phyloP scores from a whole-genome alignment of 805 yeast species.

The Cyberlindnera amylophila region DNA sequence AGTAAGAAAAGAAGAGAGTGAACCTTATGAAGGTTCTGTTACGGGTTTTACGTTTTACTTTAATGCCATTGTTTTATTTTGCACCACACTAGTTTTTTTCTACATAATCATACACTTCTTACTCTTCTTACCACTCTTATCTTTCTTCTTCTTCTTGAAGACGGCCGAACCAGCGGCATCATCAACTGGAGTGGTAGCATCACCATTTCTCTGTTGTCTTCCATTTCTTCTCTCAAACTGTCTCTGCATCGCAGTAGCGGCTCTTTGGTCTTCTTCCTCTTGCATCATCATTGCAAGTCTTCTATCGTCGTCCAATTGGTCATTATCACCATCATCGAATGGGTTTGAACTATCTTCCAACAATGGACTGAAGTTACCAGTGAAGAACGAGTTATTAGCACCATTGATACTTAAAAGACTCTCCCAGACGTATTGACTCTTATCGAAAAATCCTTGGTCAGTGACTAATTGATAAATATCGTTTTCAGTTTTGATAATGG shows the following conservation, averaged over 20 bases:
- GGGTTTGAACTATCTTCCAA: conserved; percentile 23
- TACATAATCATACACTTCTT: conserved; percentile 27
- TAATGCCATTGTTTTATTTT: too few species aligned
- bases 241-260: conserved; percentile 44
- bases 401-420: conserved; percentile 66
- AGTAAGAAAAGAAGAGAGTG: conserved; percentile 36
- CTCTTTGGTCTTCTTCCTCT: conserved; percentile 51
- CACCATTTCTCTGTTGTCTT: background rate
- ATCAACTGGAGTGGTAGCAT: background rate
- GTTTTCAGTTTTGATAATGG: conserved; percentile 49
- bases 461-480: conserved; percentile 65
- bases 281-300: conserved; percentile 45
- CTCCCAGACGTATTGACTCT: conserved; percentile 73
- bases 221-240: conserved; percentile 22
- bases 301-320: conserved; percentile 35
- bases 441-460: conserved; percentile 57
- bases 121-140: conserved; percentile 13
- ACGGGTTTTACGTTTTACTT: too few species aligned
- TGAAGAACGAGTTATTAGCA: conserved; percentile 60
- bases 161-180: background rate
- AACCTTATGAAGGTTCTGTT: background rate
- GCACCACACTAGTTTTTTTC: background rate
- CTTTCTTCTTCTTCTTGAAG: conserved; percentile 3
- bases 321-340: conserved; percentile 15
- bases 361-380: conserved; percentile 57